Evolutionary conservation across 2,329 filamentous ascomycete genomes (phyloP).

Genomic region (Curvularia hawaiiensis): DNA sequence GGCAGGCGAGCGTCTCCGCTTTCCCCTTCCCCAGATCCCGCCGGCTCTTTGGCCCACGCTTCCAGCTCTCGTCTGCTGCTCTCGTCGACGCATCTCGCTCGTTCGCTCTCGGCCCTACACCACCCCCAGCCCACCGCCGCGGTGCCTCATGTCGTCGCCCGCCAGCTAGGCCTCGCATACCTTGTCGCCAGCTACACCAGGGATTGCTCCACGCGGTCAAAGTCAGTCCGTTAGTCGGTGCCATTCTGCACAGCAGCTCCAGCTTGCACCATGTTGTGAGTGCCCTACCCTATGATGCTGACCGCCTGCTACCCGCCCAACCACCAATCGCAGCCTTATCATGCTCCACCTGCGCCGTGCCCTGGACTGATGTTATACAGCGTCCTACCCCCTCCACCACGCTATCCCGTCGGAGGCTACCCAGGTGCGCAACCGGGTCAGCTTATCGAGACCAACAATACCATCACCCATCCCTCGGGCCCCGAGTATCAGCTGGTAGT

Average conservation of each 20-base stretch:
- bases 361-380: conserved; percentile 38
- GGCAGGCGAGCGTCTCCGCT: conserved; percentile 15
- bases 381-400: conserved; percentile 81
- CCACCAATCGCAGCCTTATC: conserved; percentile 35
- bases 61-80: neutral
- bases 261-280: conserved; percentile 42
- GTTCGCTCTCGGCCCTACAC: conserved; percentile 1
- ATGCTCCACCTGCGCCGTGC: conserved; percentile 22
- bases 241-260: conserved; percentile 33
- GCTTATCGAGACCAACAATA: conserved; percentile 94
- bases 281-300: conserved; percentile 21
- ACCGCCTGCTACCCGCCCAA: conserved; percentile 10
- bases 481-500: conserved; percentile 89
- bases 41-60: conserved; percentile 17
- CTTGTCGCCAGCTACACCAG: conserved; percentile 19
- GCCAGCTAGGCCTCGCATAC: conserved; percentile 11
- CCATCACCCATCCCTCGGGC: conserved; percentile 76
- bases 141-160: conserved; percentile 12
- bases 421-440: conserved; percentile 74
- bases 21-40: conserved; percentile 21
- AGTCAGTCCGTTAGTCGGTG: conserved; percentile 23
- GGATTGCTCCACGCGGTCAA: conserved; percentile 9
- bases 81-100: conserved; percentile 3
- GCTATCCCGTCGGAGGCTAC: conserved; percentile 78
- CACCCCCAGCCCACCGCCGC: neutral